A percentile compares a stretch with the other conserved stretches of the same genome.
Evolutionary conservation across 2,329 filamentous ascomycete species (phyloP).

Genomic region (Lithohypha guttulata): DNA sequence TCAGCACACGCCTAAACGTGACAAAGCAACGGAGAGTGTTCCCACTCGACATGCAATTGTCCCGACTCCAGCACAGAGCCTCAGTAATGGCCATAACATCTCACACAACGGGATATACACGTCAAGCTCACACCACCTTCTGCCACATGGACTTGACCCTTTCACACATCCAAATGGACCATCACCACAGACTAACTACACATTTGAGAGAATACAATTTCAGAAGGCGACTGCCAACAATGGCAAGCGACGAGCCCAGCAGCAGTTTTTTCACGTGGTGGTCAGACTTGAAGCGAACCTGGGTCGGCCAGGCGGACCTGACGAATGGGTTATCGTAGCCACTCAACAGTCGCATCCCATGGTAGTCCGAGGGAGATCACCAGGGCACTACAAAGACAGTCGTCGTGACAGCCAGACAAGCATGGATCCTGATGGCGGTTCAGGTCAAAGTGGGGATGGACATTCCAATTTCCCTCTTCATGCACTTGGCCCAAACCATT

Average conservation of each 20-base stretch:
- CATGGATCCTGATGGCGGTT: slow-evolving; percentile 55
- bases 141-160: slow-evolving; percentile 9
- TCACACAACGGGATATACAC: slow-evolving; percentile 12
- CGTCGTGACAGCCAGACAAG: slow-evolving; percentile 58
- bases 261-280: slow-evolving; percentile 87
- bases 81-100: slow-evolving; percentile 20
- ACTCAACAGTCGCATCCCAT: slow-evolving; percentile 65
- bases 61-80: slow-evolving; percentile 50
- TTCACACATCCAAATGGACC: slow-evolving; percentile 23
- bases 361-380: slow-evolving; percentile 76
- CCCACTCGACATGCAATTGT: slow-evolving; percentile 52
- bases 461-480: slow-evolving; percentile 3
- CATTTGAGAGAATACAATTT: slow-evolving; percentile 86
- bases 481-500: not conserved
- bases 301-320: slow-evolving; percentile 33
- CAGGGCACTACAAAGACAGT: slow-evolving; percentile 63
- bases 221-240: slow-evolving; percentile 92
- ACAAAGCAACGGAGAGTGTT: slow-evolving; percentile 71
- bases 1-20: slow-evolving; percentile 82
- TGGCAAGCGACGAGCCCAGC: slow-evolving; percentile 75
- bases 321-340: slow-evolving; percentile 59
- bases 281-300: slow-evolving; percentile 71
- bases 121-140: not conserved
- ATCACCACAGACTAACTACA: slow-evolving; percentile 38
- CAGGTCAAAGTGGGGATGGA: slow-evolving; percentile 36